Percentiles rank a stretch among this genome's conserved stretches.
Evolutionary conservation across 257 asterid species (phyloP).

Genomic region (Lantana camara): DNA sequence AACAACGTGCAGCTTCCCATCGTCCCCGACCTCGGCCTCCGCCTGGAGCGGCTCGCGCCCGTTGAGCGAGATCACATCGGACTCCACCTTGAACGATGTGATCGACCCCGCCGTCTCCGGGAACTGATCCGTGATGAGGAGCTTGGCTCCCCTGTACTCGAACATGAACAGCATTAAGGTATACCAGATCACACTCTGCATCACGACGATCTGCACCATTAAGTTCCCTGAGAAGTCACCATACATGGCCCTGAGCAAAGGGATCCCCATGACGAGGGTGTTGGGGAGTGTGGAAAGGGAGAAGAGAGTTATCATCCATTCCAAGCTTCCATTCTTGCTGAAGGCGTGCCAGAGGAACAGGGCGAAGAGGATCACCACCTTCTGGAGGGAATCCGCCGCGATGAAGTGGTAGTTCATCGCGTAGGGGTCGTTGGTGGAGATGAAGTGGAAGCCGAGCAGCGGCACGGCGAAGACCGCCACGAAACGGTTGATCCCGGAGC

Average conservation of each 20-base stretch:
- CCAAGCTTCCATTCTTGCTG: conserved; percentile 59
- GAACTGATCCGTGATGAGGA: conserved; percentile 74
- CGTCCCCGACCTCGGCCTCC: conserved; percentile 87
- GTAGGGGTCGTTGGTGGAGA: conserved; percentile 69
- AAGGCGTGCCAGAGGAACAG: conserved; percentile 69
- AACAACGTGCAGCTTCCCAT: conserved; percentile 85
- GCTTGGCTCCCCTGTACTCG: conserved; percentile 79
- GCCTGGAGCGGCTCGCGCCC: conserved; percentile 88
- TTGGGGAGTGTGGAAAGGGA: conserved; percentile 90
- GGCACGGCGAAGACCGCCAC: conserved; percentile 97
- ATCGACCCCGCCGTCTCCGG: conserved; percentile 89
- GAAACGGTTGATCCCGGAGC: conserved; percentile 92
- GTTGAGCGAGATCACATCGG: conserved; percentile 78
- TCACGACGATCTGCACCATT: conserved; percentile 91
- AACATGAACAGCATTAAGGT: conserved; percentile 82
- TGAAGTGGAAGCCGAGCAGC: conserved; percentile 82
- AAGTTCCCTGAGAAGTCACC: conserved; percentile 86
- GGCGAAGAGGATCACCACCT: conserved; percentile 66
- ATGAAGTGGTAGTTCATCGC: conserved; percentile 88
- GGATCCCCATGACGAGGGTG: conserved; percentile 93
- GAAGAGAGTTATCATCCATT: conserved; percentile 85
- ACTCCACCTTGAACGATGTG: conserved; percentile 75
- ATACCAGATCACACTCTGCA: conserved; percentile 90
- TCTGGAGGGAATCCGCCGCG: conserved; percentile 85
- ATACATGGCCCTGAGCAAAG: conserved; percentile 82